Base-by-base conservation (phyloP, 176 grass and related monocot species). In the Eragrostis nindensis region DNA sequence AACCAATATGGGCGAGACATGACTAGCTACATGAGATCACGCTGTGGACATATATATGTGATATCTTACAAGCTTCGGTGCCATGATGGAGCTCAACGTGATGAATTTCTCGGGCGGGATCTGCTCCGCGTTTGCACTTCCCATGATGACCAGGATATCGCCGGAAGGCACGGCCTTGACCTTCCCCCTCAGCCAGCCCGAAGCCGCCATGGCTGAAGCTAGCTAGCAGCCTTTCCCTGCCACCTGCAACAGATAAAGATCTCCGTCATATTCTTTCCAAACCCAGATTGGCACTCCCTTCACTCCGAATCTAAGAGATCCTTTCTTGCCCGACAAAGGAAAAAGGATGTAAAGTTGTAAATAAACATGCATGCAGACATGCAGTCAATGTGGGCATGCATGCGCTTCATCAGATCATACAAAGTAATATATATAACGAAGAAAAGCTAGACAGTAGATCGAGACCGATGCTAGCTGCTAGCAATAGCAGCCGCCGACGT, bases 151-250 rank as follows among this genome's bases (percentile, higher is more conserved):
- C 39, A 95, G 38, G 62, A 74, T 88, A 49, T 95, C 93, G 46
- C 93, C 93, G 24, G 93, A 95, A 62, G 90, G 79, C 54, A 95
- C 93, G 13, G 85, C 93, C 82, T 95, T 95, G 48, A 95, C 93
- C 78, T 75, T 89, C 60, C 93, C 93, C 77, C 85, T 92, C 67
- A 90, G 48, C 93, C 93, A 95, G 72, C 83, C 83, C 30, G 91
- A 86, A 26, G 83, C 66, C 47, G 71, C 32, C 52, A 74, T 40
- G 71, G 71, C 11, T 74, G 50, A 74, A 74, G 49, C 19, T n/a
- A n/a, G n/a, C n/a, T n/a, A n/a, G n/a, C n/a, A n/a, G 50, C 71
- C 11, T 6, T 13, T 74, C 27, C 18, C 71, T 73, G 54, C 54
- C 0, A 57, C n/a, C 6, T 22, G 29, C 29, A 22, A 54, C 18